A percentile compares a stretch with the other conserved stretches of the same genome.
Conservation (phyloP, 441 rosid genomes). For the Populus tomentosa region DNA sequence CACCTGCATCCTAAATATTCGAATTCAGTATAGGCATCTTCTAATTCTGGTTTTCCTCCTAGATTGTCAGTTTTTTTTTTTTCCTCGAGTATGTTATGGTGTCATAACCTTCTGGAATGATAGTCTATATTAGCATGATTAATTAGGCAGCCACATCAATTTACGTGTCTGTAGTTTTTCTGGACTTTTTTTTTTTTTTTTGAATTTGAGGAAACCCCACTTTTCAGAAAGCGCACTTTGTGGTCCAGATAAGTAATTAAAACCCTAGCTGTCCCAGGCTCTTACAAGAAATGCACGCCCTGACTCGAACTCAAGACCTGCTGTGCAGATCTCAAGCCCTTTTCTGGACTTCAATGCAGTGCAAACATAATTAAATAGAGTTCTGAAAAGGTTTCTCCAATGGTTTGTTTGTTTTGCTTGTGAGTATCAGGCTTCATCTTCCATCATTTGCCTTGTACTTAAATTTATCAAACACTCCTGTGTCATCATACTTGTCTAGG, state of each 20-base stretch:
- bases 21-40: background rate
- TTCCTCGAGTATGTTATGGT: background rate
- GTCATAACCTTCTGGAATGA: background rate
- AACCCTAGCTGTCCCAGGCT: too few species aligned
- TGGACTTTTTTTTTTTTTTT: too few species aligned
- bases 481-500: background rate
- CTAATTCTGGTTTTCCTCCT: background rate
- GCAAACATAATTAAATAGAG: background rate
- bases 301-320: too few species aligned
- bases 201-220: too few species aligned
- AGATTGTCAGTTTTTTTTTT: background rate
- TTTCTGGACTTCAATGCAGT: background rate
- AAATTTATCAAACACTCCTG: background rate
- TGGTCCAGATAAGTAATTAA: too few species aligned
- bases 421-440: background rate
- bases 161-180: background rate
- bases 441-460: background rate
- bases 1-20: conserved; percentile 13
- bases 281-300: too few species aligned
- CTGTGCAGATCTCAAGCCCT: too few species aligned
- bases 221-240: too few species aligned
- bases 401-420: background rate
- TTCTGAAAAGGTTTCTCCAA: background rate
- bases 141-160: background rate
- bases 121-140: background rate